These are phyloP conservation scores for Sonneratia alba DNA, from an alignment of 345 rosid species.

Conservation along the genomic window DNA sequence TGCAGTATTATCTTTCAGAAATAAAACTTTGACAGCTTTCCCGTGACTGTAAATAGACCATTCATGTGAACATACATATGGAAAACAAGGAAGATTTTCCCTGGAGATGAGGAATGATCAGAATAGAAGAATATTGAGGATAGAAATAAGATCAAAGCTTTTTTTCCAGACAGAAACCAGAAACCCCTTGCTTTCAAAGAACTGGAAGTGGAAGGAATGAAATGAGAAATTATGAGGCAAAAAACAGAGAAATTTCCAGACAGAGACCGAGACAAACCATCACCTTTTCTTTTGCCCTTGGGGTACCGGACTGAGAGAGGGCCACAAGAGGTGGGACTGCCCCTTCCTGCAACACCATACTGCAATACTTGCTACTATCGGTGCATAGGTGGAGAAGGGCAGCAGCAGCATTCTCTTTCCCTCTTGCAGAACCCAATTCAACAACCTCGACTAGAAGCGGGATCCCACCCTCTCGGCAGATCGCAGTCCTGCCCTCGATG, in stretches of 20 bases:
- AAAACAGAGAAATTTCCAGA: no score
- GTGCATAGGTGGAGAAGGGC: constrained; percentile 79
- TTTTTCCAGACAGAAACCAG: no score
- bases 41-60: not conserved
- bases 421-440: constrained; percentile 85
- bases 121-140: no score
- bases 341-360: constrained; percentile 73
- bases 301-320: constrained; percentile 72
- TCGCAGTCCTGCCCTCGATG: constrained; percentile 63
- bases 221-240: not conserved
- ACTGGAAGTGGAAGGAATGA: no score
- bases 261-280: not conserved
- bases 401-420: constrained; percentile 87
- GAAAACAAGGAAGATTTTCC: not conserved
- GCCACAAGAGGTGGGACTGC: constrained; percentile 88
- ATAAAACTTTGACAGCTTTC: no score
- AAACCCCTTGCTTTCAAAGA: no score
- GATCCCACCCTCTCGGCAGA: constrained; percentile 69
- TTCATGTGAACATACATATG: not conserved
- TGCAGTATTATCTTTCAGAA: no score
- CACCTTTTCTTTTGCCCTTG: constrained; percentile 91
- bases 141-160: no score
- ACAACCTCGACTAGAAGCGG: constrained; percentile 79
- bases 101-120: no score
- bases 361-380: constrained; percentile 45